A percentile compares a stretch with the other conserved stretches of the same genome.
These are phyloP conservation scores for Penicillium corylophilum DNA, from an alignment of 2,329 filamentous ascomycete species.

Conservation along the genomic window DNA sequence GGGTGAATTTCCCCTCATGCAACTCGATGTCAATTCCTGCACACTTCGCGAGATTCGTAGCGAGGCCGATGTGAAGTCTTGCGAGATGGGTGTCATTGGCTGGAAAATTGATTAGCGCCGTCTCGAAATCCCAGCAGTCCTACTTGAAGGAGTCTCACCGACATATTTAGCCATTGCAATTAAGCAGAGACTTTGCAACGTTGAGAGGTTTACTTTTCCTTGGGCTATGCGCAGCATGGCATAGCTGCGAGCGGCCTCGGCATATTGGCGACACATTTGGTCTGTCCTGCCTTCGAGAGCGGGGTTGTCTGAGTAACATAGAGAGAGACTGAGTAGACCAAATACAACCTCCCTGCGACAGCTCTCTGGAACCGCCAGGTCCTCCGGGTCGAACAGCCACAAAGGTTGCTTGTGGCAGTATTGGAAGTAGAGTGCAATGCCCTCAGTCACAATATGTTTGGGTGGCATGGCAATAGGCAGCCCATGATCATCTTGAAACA, in stretches of 20 bases:
- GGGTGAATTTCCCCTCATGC: conserved; percentile 36
- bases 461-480: conserved; percentile 16
- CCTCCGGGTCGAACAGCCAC: conserved; percentile 35
- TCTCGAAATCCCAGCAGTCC: fast-evolving
- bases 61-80: conserved; percentile 52
- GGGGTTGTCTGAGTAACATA: conserved; percentile 24
- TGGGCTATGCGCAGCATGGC: conserved; percentile 51
- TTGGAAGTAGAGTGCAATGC: conserved; percentile 31
- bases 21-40: conserved; percentile 49
- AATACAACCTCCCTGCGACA: conserved; percentile 30
- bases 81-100: conserved; percentile 51
- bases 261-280: conserved; percentile 31
- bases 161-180: conserved; percentile 52
- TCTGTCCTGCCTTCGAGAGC: conserved; percentile 15
- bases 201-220: conserved; percentile 49
- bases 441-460: conserved; percentile 18
- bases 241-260: conserved; percentile 35
- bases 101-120: conserved; percentile 21
- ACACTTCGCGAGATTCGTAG: conserved; percentile 50
- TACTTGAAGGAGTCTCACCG: conserved; percentile 30
- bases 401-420: conserved; percentile 38
- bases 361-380: conserved; percentile 19
- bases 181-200: conserved; percentile 52
- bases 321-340: conserved; percentile 30
- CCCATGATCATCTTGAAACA: conserved; percentile 5